Conservation (phyloP, 2,329 filamentous ascomycete genomes). For the Colletotrichum filicis region DNA sequence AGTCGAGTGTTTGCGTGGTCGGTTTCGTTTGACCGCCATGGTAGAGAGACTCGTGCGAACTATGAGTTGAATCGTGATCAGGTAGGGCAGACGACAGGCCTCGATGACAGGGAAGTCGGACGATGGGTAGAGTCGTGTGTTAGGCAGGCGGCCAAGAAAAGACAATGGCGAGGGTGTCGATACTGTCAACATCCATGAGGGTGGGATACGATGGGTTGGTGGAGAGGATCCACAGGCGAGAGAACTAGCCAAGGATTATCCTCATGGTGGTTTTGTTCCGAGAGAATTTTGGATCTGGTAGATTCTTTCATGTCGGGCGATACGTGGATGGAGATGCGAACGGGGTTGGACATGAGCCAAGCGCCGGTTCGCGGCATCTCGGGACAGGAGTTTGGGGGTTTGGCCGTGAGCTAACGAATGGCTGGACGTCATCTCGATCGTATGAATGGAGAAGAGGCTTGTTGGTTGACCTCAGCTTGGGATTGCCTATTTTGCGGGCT, state of each 20-base stretch:
- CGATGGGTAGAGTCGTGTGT: not conserved
- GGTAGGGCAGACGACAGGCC: not conserved
- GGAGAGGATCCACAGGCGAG: constrained; percentile 12
- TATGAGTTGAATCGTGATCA: constrained; percentile 1
- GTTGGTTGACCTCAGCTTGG: not conserved
- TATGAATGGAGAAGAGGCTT: not conserved
- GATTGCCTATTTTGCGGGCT: too few species aligned
- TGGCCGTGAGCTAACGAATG: not conserved
- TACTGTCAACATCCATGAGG: constrained; percentile 18
- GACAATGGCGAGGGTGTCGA: constrained; percentile 2
- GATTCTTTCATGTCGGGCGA: constrained; percentile 13
- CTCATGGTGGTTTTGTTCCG: constrained; percentile 8
- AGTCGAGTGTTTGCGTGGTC: not conserved
- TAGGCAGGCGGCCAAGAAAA: not conserved
- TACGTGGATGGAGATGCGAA: not conserved
- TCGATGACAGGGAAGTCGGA: not conserved
- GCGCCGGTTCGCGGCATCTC: constrained; percentile 21
- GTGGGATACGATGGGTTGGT: constrained; percentile 18
- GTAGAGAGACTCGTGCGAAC: not conserved
- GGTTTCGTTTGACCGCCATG: not conserved
- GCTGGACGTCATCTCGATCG: not conserved
- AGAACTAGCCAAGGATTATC: constrained; percentile 6
- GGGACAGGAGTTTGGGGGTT: not conserved
- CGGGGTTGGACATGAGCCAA: constrained; percentile 12
- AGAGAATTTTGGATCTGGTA: constrained; percentile 16